Conservation (phyloP, 176 grass and related monocot species). For the Cenchrus americanus region DNA sequence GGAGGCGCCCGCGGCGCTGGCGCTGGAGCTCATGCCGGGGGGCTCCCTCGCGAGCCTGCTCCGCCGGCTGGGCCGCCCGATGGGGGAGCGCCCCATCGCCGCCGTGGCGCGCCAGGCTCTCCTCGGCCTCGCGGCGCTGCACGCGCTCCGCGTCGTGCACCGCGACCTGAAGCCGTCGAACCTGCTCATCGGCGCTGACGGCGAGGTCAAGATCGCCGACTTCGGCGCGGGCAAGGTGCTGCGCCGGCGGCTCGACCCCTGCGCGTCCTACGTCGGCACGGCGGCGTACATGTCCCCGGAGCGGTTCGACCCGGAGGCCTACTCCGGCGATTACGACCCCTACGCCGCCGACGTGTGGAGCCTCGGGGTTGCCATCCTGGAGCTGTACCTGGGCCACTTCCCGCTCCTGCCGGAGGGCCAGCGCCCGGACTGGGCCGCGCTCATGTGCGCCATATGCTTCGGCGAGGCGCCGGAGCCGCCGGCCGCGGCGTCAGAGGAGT, state of each 20-base stretch:
- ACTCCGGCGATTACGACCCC: constrained; percentile 85
- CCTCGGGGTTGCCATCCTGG: constrained; percentile 71
- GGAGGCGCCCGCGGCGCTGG: constrained; percentile 52
- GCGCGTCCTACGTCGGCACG: constrained; percentile 85
- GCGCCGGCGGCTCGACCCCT: constrained; percentile 67
- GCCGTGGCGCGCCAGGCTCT: constrained; percentile 71
- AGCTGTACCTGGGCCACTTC: constrained; percentile 84
- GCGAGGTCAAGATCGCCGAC: constrained; percentile 86
- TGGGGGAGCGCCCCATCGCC: constrained; percentile 68
- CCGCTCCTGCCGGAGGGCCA: constrained; percentile 80
- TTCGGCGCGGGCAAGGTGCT: constrained; percentile 85
- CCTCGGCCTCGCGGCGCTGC: constrained; percentile 59
- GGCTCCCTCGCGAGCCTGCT: constrained; percentile 72
- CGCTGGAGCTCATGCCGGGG: constrained; percentile 67
- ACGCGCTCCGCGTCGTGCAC: constrained; percentile 75
- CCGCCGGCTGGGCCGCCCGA: constrained; percentile 43
- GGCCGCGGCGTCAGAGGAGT: constrained; percentile 61
- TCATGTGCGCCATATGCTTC: constrained; percentile 94
- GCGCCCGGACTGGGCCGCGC: constrained; percentile 81
- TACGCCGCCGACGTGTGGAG: constrained; percentile 94
- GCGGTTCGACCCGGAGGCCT: constrained; percentile 75
- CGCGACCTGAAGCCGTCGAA: constrained; percentile 87
- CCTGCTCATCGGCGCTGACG: constrained; percentile 61
- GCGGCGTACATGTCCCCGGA: constrained; percentile 92
- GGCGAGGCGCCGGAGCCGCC: constrained; percentile 66